These are phyloP conservation scores for Fonsecaea pugnacius DNA, from an alignment of 2,329 filamentous ascomycete species.

Conservation along the genomic window DNA sequence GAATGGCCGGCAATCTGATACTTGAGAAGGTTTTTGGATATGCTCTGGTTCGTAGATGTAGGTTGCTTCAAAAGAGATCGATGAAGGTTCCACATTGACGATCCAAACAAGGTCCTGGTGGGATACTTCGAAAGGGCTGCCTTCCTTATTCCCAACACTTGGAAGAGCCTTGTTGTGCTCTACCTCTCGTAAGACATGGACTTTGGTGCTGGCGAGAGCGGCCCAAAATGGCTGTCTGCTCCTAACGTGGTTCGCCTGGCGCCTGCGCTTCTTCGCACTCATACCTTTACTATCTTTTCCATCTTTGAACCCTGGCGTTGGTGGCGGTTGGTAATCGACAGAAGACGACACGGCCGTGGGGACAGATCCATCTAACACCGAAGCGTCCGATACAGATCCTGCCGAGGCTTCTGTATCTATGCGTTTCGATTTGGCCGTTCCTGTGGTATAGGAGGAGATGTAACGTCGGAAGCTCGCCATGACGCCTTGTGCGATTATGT, in stretches of 20 bases:
- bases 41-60: conserved; percentile 43
- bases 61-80: conserved; percentile 53
- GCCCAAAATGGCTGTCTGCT: conserved; percentile 93
- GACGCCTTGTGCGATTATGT: conserved; percentile 55
- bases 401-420: conserved; percentile 52
- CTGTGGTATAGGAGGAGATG: conserved; percentile 50
- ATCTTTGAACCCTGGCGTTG: conserved; percentile 57
- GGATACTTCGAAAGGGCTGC: conserved; percentile 39
- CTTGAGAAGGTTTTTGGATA: conserved; percentile 39
- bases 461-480: conserved; percentile 54
- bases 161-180: conserved; percentile 67
- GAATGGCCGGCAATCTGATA: conserved; percentile 59
- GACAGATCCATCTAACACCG: conserved; percentile 49
- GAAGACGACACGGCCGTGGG: conserved; percentile 47
- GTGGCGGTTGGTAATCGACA: conserved; percentile 54
- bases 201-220: conserved; percentile 91
- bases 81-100: conserved; percentile 52
- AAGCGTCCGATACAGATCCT: conserved; percentile 49
- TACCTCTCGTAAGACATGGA: conserved; percentile 91
- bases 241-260: conserved; percentile 87
- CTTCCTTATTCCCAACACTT: conserved; percentile 28
- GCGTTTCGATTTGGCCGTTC: conserved; percentile 48
- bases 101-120: conserved; percentile 54
- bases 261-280: conserved; percentile 78
- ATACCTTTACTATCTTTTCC: conserved; percentile 62